phyloP scores from a whole-genome alignment of 805 yeast genomes.

The Zygosaccharomyces pseudorouxii region DNA sequence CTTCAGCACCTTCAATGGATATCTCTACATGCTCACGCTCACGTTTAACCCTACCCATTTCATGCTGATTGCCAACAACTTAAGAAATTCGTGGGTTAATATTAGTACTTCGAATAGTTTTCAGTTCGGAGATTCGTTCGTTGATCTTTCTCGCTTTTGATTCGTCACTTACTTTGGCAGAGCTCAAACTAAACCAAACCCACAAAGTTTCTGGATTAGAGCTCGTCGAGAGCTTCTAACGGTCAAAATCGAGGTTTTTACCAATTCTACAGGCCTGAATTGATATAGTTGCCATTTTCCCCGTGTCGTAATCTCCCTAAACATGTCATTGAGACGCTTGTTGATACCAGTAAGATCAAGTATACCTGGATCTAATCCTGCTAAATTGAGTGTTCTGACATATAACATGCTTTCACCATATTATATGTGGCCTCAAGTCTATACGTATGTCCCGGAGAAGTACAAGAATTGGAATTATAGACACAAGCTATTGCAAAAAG shows the following conservation, averaged over 20 bases:
- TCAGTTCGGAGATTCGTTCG: not conserved
- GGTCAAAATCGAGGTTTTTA: not conserved
- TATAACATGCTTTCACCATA: conserved; percentile 49
- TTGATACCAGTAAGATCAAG: conserved; percentile 13
- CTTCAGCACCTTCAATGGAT: conserved; percentile 8
- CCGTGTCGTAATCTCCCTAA: not conserved
- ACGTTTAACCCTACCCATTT: conserved; percentile 9
- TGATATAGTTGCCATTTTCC: not conserved
- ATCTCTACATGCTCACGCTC: conserved; percentile 12
- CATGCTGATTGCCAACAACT: not conserved
- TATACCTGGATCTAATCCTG: conserved; percentile 11
- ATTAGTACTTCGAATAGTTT: not conserved
- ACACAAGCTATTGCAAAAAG: conserved; percentile 40
- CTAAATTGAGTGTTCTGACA: conserved; percentile 36
- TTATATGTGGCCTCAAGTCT: conserved; percentile 57
- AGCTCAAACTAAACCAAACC: not conserved
- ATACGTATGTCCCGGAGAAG: conserved; percentile 44
- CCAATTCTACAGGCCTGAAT: not conserved
- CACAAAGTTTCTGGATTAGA: not conserved
- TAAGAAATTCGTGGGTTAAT: too few relatives aligned
- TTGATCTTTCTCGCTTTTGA: not conserved
- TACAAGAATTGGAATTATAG: conserved; percentile 49
- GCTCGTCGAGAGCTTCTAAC: not conserved
- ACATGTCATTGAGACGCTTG: conserved; percentile 10
- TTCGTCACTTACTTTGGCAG: not conserved